Evolutionary conservation across 1,284 basidiomycete species (phyloP), one percentile per base, ranked within the genome.

Genomic region (Pseudozyma sp.): DNA sequence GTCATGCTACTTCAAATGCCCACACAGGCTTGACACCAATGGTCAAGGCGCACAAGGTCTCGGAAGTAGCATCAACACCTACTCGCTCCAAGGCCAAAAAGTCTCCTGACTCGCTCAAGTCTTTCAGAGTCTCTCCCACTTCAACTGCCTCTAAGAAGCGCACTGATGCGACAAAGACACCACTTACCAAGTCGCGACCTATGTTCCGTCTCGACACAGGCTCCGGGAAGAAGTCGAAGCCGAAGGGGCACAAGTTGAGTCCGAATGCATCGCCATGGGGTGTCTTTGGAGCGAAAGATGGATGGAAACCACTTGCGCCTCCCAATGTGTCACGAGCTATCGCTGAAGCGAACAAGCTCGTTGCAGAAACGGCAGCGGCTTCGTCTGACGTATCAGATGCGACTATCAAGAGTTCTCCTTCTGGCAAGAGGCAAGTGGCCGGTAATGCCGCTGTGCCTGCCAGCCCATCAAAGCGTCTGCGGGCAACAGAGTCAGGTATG

Each of bases 201-300:
- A 67, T 70, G 59, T 75, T 75, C 55, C 47, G 72, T 3, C 68
- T 75, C n/a, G 72, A 75, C 35, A 75, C 49, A 0, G 68, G 72
- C n/a, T 68, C 72, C 14, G 50, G 58, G 4, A 67, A 64, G 44
- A 75, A 70, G 40, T 53, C 70, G 7, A 64, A 62, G 47, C 68
- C 67, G 7, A 63, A 67, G 42, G 72, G 72, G 12, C 67, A 75
- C 52, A 70, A 68, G 57, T 70, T 70, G 68, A 67, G 54, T 18
- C 60, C 63, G 5, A 36, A 61, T 39, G 42, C 68, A 19, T 67
- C 72, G 35, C 68, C 64, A 0, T 75, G 72, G 72, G 72, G 72
- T 12, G 68, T 75, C 10, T 70, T 75, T 43, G 68, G 72, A 2
- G 60, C 6, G 43, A 70, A 67, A 49, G 72, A 70, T 13, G 72